Evolutionary conservation across 805 yeast genomes (phyloP).

Genomic region (Saccharomycopsis javanensis): DNA sequence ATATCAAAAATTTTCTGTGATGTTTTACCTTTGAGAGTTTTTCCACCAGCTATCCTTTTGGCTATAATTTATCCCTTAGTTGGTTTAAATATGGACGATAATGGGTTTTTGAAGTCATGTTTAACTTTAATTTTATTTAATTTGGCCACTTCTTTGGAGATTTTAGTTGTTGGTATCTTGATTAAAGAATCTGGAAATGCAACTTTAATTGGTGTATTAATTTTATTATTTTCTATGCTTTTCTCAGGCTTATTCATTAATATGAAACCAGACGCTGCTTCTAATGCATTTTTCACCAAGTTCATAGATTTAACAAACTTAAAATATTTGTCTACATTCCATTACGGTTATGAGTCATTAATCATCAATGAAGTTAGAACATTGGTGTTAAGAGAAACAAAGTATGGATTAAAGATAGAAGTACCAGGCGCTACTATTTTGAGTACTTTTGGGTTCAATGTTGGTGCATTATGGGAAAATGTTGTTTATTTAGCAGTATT

Average conservation of each 20-base stretch:
- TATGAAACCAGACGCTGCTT: slow-evolving; percentile 37
- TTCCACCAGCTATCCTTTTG: slow-evolving; percentile 82
- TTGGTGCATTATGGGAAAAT: slow-evolving; percentile 64
- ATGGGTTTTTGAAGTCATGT: slow-evolving; percentile 63
- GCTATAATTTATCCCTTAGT: slow-evolving; percentile 83
- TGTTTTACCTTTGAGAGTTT: slow-evolving; percentile 78
- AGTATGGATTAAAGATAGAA: slow-evolving; percentile 87
- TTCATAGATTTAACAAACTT: slow-evolving; percentile 51
- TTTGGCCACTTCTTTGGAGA: slow-evolving; percentile 74
- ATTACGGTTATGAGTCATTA: slow-evolving; percentile 90
- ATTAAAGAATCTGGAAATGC: slow-evolving; percentile 89
- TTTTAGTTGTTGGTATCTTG: slow-evolving; percentile 79
- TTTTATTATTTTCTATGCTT: slow-evolving; percentile 71
- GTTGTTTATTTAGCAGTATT: slow-evolving; percentile 48
- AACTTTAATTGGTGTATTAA: slow-evolving; percentile 75
- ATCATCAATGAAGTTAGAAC: slow-evolving; percentile 88
- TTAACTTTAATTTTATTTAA: slow-evolving; percentile 72
- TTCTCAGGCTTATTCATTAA: slow-evolving; percentile 93
- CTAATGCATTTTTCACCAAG: slow-evolving; percentile 25
- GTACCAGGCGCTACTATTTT: slow-evolving; percentile 97
- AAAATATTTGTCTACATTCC: slow-evolving; percentile 83
- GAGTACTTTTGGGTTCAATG: slow-evolving; percentile 90
- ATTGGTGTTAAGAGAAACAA: slow-evolving; percentile 72
- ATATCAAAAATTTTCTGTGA: slow-evolving; percentile 81
- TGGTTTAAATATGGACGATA: slow-evolving; percentile 71